Conservation (phyloP, 78 protist species). For the Dictyostelium citrinum region DNA sequence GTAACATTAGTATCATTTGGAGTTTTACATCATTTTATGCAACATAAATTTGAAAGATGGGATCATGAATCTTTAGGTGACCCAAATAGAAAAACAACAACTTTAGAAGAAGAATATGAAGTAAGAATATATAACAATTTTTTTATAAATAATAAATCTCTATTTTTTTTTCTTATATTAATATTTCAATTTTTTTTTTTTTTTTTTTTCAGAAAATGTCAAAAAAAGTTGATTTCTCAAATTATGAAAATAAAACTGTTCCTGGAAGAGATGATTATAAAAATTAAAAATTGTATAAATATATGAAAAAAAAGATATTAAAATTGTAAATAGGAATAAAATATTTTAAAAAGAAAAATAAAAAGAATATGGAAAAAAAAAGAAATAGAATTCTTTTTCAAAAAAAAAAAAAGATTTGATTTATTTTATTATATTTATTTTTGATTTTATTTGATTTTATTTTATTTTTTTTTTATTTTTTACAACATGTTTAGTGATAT, state of each 20-base stretch:
- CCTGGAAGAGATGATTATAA: constrained; percentile 12
- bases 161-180: not conserved
- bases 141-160: not conserved
- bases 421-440: not conserved
- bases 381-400: too few relatives aligned
- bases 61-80: constrained; percentile 48
- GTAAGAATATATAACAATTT: not conserved
- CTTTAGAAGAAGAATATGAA: constrained; percentile 65
- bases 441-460: not conserved
- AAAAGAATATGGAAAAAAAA: not conserved
- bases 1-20: constrained; percentile 29
- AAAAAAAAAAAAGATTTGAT: not conserved
- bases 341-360: not conserved
- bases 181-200: not conserved
- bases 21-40: constrained; percentile 56
- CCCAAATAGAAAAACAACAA: constrained; percentile 27
- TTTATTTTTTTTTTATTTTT: not conserved
- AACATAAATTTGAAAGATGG: constrained; percentile 62
- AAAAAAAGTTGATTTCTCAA: constrained; percentile 61
- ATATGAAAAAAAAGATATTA: not conserved
- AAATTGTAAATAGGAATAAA: not conserved
- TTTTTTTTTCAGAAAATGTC: constrained; percentile 67
- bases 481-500: not conserved
- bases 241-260: constrained; percentile 62
- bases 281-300: not conserved